Conservation (phyloP, 2,329 filamentous ascomycete species). For the Verticillium zaregamsianum region DNA sequence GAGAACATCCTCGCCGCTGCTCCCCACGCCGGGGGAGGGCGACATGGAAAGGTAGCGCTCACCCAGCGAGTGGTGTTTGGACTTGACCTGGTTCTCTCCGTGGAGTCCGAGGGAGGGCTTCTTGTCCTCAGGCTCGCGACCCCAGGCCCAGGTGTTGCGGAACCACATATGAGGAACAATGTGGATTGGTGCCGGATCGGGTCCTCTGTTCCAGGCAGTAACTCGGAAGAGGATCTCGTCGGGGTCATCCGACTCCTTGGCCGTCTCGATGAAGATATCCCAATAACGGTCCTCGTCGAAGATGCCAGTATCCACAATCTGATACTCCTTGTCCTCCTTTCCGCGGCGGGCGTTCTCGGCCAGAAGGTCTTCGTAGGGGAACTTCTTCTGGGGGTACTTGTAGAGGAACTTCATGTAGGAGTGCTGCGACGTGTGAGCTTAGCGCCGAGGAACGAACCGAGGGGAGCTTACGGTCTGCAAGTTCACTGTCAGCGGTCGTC, state of each 20-base stretch:
- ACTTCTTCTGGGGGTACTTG: slow-evolving; percentile 89
- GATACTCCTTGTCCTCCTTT: slow-evolving; percentile 81
- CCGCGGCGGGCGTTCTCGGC: slow-evolving; percentile 76
- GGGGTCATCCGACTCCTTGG: slow-evolving; percentile 87
- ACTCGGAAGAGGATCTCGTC: slow-evolving; percentile 92
- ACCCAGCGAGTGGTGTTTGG: slow-evolving; percentile 76
- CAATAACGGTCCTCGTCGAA: slow-evolving; percentile 92
- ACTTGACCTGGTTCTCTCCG: slow-evolving; percentile 64
- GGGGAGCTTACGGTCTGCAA: slow-evolving; percentile 11
- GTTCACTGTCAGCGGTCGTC: neutral
- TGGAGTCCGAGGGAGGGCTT: slow-evolving; percentile 74
- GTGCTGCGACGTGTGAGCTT: slow-evolving; percentile 52
- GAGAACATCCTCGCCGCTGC: slow-evolving; percentile 75
- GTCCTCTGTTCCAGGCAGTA: slow-evolving; percentile 92
- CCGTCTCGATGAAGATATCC: slow-evolving; percentile 96
- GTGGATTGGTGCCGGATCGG: slow-evolving; percentile 84
- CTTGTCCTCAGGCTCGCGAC: slow-evolving; percentile 66
- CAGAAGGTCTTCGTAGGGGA: slow-evolving; percentile 86
- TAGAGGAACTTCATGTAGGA: slow-evolving; percentile 99
- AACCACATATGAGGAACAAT: slow-evolving; percentile 96
- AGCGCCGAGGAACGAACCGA: neutral
- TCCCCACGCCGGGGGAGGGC: slow-evolving; percentile 80
- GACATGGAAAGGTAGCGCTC: slow-evolving; percentile 81
- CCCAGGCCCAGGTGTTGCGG: slow-evolving; percentile 96
- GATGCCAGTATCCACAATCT: slow-evolving; percentile 81